A percentile compares a stretch with the other conserved stretches of the same genome.
Conservation (phyloP, 108 stramenopile species). For the Cyclotella sp. region DNA sequence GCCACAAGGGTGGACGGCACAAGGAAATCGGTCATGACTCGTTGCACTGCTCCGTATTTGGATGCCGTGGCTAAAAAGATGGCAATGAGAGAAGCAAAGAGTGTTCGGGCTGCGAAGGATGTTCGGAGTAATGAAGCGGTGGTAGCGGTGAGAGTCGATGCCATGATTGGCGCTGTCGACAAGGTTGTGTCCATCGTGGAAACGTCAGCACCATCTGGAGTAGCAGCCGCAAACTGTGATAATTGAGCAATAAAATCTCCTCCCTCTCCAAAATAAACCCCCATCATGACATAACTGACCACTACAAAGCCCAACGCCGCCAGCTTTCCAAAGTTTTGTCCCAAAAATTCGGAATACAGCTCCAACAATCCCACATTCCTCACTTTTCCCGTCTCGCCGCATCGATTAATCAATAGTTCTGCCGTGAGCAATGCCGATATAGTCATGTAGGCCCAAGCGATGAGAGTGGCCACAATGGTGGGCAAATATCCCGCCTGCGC, state of each 20-base stretch:
- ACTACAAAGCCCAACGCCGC: constrained; percentile 82
- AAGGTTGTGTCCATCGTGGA: neutral
- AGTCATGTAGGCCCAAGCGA: constrained; percentile 88
- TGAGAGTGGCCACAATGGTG: constrained; percentile 62
- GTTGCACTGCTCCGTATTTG: constrained; percentile 28
- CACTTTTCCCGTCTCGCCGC: constrained; percentile 63
- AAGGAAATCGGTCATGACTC: constrained; percentile 71
- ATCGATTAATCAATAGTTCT: constrained; percentile 80
- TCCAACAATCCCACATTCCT: constrained; percentile 69
- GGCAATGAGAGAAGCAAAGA: constrained; percentile 52
- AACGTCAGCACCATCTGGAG: neutral
- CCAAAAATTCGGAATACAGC: constrained; percentile 59
- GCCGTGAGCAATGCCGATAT: constrained; percentile 87
- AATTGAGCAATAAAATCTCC: constrained; percentile 60
- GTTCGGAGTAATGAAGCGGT: neutral
- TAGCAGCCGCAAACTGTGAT: constrained; percentile 2
- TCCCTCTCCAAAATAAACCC: constrained; percentile 88
- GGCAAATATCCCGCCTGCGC: constrained; percentile 73
- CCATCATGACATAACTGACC: constrained; percentile 85
- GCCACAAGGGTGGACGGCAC: constrained; percentile 60
- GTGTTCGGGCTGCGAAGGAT: constrained; percentile 29
- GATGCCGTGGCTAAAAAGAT: constrained; percentile 43
- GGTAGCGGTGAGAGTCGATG: constrained; percentile 17
- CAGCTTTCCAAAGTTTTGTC: constrained; percentile 43
- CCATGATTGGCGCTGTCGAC: neutral